phyloP scores from a whole-genome alignment of 352 stramenopile genomes.

The Pythium diclinum region DNA sequence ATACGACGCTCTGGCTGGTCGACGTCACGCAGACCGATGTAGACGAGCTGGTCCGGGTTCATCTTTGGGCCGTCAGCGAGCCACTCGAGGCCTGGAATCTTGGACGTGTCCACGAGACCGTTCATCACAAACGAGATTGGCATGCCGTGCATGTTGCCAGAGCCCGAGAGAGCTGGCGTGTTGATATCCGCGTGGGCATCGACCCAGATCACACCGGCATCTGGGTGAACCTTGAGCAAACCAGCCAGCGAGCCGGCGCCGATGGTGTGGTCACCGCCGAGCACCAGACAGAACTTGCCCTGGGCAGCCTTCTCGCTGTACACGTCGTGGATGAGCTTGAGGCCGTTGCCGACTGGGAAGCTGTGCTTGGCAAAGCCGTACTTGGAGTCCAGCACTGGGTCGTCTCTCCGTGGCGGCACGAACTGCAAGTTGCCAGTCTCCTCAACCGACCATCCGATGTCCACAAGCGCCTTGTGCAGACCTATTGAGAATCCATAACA shows the following conservation, averaged over 20 bases:
- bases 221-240: constrained; percentile 86
- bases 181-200: constrained; percentile 98
- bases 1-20: constrained; percentile 89
- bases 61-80: constrained; percentile 73
- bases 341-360: constrained; percentile 85
- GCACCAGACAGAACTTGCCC: constrained; percentile 92
- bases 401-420: constrained; percentile 38
- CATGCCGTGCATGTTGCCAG: constrained; percentile 98
- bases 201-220: constrained; percentile 97
- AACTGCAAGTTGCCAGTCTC: constrained; percentile 83
- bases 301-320: constrained; percentile 87
- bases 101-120: constrained; percentile 83
- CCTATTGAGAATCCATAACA: constrained; percentile 22
- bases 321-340: constrained; percentile 72
- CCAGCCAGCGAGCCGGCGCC: constrained; percentile 91
- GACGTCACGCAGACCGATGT: constrained; percentile 94
- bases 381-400: constrained; percentile 62
- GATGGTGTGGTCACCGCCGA: constrained; percentile 97
- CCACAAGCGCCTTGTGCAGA: constrained; percentile 74
- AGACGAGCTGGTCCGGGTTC: constrained; percentile 91
- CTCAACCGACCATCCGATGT: constrained; percentile 82
- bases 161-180: constrained; percentile 87
- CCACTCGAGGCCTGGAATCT: constrained; percentile 94
- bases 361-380: constrained; percentile 77
- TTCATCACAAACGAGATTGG: constrained; percentile 94